phyloP scores from a whole-genome alignment of 2,329 filamentous ascomycete genomes.

The Plectosphaerella sp. region DNA sequence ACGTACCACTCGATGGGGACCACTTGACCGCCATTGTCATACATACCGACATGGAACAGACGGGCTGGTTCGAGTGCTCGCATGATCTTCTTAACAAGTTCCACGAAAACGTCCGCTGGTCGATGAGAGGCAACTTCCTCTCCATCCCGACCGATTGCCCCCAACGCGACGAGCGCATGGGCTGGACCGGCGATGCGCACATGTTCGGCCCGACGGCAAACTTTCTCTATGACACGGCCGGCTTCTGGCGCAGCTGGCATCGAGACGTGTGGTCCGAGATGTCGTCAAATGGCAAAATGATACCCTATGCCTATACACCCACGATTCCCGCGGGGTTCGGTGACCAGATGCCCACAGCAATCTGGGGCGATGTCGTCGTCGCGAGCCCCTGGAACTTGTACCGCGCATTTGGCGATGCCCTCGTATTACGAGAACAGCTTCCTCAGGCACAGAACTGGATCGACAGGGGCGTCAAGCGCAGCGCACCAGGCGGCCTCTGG shows the following conservation, averaged over 20 bases:
- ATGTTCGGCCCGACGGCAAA: conserved; percentile 45
- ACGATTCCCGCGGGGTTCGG: conserved; percentile 13
- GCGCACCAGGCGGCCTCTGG: conserved; percentile 31
- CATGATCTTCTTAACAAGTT: conserved; percentile 47
- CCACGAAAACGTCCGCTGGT: conserved; percentile 50
- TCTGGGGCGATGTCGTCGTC: conserved; percentile 40
- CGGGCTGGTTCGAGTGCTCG: conserved; percentile 47
- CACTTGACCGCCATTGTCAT: conserved; percentile 28
- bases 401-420: conserved; percentile 29
- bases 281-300: conserved; percentile 14
- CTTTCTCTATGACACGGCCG: conserved; percentile 48
- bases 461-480: conserved; percentile 27
- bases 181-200: conserved; percentile 48
- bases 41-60: conserved; percentile 47
- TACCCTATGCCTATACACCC: conserved; percentile 22
- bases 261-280: conserved; percentile 36
- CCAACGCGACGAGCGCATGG: conserved; percentile 49
- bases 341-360: conserved; percentile 17
- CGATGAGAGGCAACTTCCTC: conserved; percentile 55
- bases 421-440: conserved; percentile 31
- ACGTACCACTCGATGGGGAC: conserved; percentile 12
- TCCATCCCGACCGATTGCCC: conserved; percentile 54
- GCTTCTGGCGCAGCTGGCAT: conserved; percentile 46
- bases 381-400: conserved; percentile 36
- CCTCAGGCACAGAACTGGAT: conserved; percentile 35